A percentile compares a stretch with the other conserved stretches of the same genome.
Conservation (phyloP, 805 yeast species). For the Brettanomyces sp. region DNA sequence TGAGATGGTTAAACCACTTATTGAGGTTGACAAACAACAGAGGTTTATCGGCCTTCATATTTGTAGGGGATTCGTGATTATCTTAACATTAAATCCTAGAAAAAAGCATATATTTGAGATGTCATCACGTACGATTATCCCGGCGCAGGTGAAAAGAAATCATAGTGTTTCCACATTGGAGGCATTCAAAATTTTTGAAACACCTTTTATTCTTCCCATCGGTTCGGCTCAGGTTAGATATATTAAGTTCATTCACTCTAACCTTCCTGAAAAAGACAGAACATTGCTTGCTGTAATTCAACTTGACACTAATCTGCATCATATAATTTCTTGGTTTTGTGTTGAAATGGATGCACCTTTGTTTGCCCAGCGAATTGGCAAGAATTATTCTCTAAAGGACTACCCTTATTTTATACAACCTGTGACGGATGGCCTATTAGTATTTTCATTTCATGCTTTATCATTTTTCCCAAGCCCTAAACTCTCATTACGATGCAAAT, state of each 20-base stretch:
- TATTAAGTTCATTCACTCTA: conserved; percentile 5
- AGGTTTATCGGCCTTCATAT: conserved; percentile 14
- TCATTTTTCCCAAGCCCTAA: too few species aligned
- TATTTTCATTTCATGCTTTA: too few species aligned
- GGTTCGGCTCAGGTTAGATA: conserved; percentile 9
- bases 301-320: conserved; percentile 11
- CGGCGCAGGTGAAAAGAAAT: conserved; percentile 9
- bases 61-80: conserved; percentile 9
- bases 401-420: too few species aligned
- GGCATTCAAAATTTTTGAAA: conserved; percentile 10
- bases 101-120: conserved; percentile 10
- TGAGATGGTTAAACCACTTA: conserved; percentile 9
- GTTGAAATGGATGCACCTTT: too few species aligned
- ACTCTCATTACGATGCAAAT: too few species aligned
- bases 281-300: conserved; percentile 9
- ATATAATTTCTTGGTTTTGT: conserved; percentile 9
- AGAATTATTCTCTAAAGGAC: too few species aligned
- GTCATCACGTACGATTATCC: conserved; percentile 10
- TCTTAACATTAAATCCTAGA: conserved; percentile 14
- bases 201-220: conserved; percentile 9
- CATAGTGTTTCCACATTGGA: conserved; percentile 5
- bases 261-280: conserved; percentile 2
- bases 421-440: too few species aligned
- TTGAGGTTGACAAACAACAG: conserved; percentile 14
- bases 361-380: too few species aligned